Evolutionary conservation across 176 grass and related monocot genomes (phyloP).

Genomic region (Chrysopogon serrulatus): DNA sequence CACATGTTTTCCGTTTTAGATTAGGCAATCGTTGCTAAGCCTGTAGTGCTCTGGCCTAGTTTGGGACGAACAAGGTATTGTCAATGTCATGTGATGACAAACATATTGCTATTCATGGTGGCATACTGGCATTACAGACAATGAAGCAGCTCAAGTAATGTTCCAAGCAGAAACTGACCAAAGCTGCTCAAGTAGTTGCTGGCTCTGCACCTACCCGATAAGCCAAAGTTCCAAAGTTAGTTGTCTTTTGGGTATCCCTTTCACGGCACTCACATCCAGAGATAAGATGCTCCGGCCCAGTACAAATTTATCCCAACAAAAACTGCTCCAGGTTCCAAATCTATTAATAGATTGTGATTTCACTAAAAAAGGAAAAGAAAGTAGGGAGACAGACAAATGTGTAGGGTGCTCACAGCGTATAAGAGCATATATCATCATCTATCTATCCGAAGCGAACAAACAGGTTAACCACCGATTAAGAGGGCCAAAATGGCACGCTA

Average conservation of each 20-base stretch:
- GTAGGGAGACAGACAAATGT: too few relatives aligned
- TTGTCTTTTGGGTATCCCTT: background rate
- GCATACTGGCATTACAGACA: background rate
- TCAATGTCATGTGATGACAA: background rate
- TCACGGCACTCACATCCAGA: background rate
- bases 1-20: background rate
- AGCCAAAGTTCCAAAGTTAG: background rate
- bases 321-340: background rate
- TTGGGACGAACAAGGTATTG: background rate
- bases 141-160: background rate
- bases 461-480: background rate
- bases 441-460: background rate
- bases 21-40: background rate
- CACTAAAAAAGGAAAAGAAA: background rate
- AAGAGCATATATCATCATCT: background rate
- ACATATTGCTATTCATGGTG: background rate
- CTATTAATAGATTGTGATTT: background rate
- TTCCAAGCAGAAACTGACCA: background rate
- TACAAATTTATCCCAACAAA: constrained; percentile 13
- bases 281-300: background rate
- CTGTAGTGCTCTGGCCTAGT: background rate
- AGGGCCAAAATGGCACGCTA: background rate
- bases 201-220: background rate
- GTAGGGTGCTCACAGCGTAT: background rate
- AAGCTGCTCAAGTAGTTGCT: background rate